These are phyloP conservation scores for Epichloe uncinata DNA, from an alignment of 2,329 filamentous ascomycete species.

Conservation along the genomic window DNA sequence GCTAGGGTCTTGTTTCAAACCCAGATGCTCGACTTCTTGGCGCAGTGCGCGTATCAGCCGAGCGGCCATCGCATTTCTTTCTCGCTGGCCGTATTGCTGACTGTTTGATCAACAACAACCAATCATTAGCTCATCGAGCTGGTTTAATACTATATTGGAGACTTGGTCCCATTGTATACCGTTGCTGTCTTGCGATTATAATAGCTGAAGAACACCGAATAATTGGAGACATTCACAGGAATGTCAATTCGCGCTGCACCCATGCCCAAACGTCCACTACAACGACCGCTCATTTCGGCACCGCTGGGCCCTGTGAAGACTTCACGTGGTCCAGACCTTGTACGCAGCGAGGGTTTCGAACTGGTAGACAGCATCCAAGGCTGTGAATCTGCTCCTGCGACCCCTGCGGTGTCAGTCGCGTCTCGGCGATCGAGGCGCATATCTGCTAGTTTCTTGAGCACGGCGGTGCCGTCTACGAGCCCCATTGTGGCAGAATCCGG, in stretches of 20 bases:
- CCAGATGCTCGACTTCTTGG: background rate
- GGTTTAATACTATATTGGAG: background rate
- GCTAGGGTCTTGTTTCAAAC: background rate
- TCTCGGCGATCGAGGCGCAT: constrained; percentile 10
- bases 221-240: background rate
- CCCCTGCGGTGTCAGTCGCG: background rate
- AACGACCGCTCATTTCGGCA: constrained; percentile 19
- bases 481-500: constrained; percentile 19
- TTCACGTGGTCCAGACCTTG: constrained; percentile 21
- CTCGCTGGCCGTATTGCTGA: too few relatives aligned
- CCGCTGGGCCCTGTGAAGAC: constrained; percentile 26
- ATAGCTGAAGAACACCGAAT: background rate
- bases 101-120: too few relatives aligned
- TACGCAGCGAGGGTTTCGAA: constrained; percentile 20
- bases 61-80: background rate
- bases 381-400: constrained; percentile 11
- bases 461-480: constrained; percentile 13
- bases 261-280: constrained; percentile 8
- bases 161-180: background rate
- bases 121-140: too few relatives aligned
- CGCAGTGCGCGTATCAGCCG: background rate
- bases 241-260: background rate
- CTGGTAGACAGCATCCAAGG: constrained; percentile 24
- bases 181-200: background rate
- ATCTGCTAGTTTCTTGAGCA: constrained; percentile 18